Evolutionary conservation across 257 asterid genomes (phyloP), one percentile per base, ranked within the genome.

Genomic region (Anisodus tanguticus): DNA sequence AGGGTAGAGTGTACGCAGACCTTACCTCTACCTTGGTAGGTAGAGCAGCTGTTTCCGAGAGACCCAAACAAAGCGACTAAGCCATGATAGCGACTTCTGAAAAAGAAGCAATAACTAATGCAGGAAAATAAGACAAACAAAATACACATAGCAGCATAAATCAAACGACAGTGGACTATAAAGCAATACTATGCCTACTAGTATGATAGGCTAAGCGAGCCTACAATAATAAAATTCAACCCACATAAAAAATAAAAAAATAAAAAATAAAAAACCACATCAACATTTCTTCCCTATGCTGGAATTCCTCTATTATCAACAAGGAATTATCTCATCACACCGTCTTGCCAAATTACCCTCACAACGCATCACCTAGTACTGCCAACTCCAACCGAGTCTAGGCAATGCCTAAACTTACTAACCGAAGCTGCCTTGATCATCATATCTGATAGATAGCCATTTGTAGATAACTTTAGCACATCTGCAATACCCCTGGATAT

Each of bases 251-350:
- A 22, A 22, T 22, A 22, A 22, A 22, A 22, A 22, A 22, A 1
- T 31, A 31, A 31, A 31, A 31, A 31, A 31, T 1, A 31, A 31
- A 31, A 31, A 31, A 31, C 26, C 26, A 31, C 64, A 53, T 76
- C 15, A 26, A 53, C 26, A 53, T 13, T 15, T 26, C 11, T 57
- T 74, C 80, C 80, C 43, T 74, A 19, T 26, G 47, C 63, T 76
- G 12, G 81, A 26, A 76, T 17, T 76, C 64, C 81, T 76, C 26
- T 12, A 22, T 11, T 6, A 74, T 74, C 81, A 74, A 74, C 45
- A 22, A 49, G 19, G 60, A 49, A 19, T 74, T 47, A 74, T 74
- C 43, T 74, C 58, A 72, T 19, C 80, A 10, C 11, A n/a, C 7
- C 19, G 13, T 11, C 60, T 74, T 19, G 43, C 43, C 43, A 49